Conservation (phyloP, 23 red algal genomes). For the Porphyridium purpureum region DNA sequence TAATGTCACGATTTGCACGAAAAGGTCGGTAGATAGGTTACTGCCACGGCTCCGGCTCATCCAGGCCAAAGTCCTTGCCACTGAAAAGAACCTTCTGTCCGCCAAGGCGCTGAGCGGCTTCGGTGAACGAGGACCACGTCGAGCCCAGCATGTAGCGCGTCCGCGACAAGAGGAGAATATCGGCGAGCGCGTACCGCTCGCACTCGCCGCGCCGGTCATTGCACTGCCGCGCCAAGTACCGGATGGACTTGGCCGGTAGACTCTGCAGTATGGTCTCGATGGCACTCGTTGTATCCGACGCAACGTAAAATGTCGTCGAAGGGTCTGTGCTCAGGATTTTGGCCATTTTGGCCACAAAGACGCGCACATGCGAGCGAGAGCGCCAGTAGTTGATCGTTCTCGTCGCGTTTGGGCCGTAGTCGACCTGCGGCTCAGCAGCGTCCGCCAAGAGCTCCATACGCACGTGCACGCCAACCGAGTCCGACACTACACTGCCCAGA, state of each 20-base stretch:
- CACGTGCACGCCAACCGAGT: too few species aligned
- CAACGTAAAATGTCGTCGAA: constrained; percentile 13
- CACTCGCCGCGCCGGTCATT: constrained; percentile 25
- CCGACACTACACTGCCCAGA: too few species aligned
- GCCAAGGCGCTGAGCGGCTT: constrained; percentile 44
- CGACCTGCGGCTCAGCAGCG: too few species aligned
- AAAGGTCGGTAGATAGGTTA: too few species aligned
- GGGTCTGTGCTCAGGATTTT: background rate
- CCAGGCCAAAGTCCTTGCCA: constrained; percentile 69
- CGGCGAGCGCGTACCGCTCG: constrained; percentile 24
- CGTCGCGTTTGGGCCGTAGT: too few species aligned
- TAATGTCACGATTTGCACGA: too few species aligned
- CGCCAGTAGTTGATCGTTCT: too few species aligned
- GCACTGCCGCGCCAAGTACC: constrained; percentile 28
- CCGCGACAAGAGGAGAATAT: constrained; percentile 27
- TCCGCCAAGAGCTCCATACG: too few species aligned
- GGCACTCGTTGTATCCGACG: constrained; percentile 12
- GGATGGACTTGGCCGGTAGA: constrained; percentile 16
- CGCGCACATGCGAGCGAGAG: background rate
- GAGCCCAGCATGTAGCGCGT: constrained; percentile 19
- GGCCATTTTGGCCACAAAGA: background rate
- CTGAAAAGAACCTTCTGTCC: constrained; percentile 33
- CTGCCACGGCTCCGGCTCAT: too few species aligned
- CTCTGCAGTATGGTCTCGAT: constrained; percentile 4
- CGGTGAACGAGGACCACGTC: constrained; percentile 70